Base-by-base conservation (phyloP, 805 yeast genomes). In the Lachancea dasiensis region DNA sequence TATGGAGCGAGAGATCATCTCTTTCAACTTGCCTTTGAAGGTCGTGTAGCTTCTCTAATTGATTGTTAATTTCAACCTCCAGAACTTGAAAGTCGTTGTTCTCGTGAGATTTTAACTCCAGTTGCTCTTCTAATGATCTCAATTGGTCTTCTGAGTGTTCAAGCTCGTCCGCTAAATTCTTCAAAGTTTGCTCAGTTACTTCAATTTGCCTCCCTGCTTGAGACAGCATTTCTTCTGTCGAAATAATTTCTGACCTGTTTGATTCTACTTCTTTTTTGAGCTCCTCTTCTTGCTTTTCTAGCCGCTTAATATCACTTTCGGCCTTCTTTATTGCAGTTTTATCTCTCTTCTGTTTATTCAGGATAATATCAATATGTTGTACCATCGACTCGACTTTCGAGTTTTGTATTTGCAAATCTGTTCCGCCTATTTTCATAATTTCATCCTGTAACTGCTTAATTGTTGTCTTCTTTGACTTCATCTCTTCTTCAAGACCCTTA, bases 351-450 rank as follows among this genome's bases (percentile, higher is more conserved):
- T 77, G 68, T 49, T 76, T 77, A 30, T 75, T 74, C 24, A 63
- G 65, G 10, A 77, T 57, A 14, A 81, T 72, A 37, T 79, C 84
- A 20, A 83, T 72, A 50, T 76, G 73, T 49, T 82, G 84, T 29
- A 68, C 66, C 23, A 82, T 67, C 1, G 94, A 81, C 49, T 79
- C 87, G 6, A 92, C 95, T 52, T 78, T 82, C 1, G 94, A 75
- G 44, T 77, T 81, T 51, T 87, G 96, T 43, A 83, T 58, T 40
- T 85, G 77, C 46, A 92, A 67, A 44, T 78, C 78, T 6, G 84
- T 80, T 43, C 99, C 99, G 38, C 99, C 99, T 38, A 86, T 81
- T 34, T 83, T 80, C 84, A 89, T 77, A 27, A 92, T 86, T 52
- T 79, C 72, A 40, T 80, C 84, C 48, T 86, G 89, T 3, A 89